phyloP scores from a whole-genome alignment of 306 rosid genomes.

The Cotoneaster glaucophyllus region DNA sequence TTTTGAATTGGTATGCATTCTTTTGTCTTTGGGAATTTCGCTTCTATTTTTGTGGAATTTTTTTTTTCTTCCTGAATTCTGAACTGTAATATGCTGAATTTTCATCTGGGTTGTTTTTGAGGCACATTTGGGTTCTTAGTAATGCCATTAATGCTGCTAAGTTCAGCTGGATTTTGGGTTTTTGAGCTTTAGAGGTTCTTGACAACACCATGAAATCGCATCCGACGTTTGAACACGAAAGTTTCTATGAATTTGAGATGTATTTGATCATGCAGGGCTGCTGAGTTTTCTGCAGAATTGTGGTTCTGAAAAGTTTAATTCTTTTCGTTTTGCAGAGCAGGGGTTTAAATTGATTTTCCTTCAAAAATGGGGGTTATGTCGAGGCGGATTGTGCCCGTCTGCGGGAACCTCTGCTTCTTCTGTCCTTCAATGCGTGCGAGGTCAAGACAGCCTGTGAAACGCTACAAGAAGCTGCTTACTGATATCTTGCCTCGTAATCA shows the following conservation, averaged over 20 bases:
- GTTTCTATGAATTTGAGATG: neutral
- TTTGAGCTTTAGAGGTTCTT: neutral
- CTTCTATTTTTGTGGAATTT: slow-evolving; percentile 8
- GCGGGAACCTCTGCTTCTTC: slow-evolving; percentile 79
- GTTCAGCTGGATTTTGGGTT: slow-evolving; percentile 16
- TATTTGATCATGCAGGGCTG: neutral
- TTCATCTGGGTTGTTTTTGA: neutral
- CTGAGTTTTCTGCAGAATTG: neutral
- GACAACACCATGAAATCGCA: neutral
- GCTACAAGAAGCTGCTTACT: slow-evolving; percentile 78
- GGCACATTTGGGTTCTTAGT: neutral
- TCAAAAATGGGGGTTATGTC: slow-evolving; percentile 91
- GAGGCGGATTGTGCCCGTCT: slow-evolving; percentile 94
- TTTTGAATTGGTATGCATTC: neutral
- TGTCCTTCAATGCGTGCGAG: slow-evolving; percentile 91
- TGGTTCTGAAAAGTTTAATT: slow-evolving; percentile 15
- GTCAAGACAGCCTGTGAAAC: slow-evolving; percentile 92
- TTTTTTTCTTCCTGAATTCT: neutral
- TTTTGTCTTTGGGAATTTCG: neutral
- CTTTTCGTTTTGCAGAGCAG: slow-evolving; percentile 20
- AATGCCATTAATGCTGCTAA: slow-evolving; percentile 12
- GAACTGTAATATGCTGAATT: slow-evolving; percentile 4
- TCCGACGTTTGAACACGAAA: neutral
- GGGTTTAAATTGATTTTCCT: slow-evolving; percentile 19
- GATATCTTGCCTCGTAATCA: slow-evolving; percentile 80